Evolutionary conservation across 768 basidiomycete genomes (phyloP), one percentile per base, ranked within the genome.

Genomic region (Mycena amicta): DNA sequence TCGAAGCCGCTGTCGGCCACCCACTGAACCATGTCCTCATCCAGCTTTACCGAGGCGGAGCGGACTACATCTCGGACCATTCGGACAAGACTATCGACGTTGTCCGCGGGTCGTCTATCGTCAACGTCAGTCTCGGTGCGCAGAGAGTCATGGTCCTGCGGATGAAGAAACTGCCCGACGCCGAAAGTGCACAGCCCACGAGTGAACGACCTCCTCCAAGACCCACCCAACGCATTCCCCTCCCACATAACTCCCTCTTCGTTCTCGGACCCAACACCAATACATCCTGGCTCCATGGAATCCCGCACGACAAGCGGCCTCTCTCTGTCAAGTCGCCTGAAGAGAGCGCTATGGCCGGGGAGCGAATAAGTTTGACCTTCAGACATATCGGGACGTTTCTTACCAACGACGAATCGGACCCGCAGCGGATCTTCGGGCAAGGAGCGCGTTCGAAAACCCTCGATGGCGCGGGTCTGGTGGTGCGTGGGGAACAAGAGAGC

Each of bases 1-100:
- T 90, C 26, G 83, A 92, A 65, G 72, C 75, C 53, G 78, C 79
- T 5, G 70, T 87, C 12, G 65, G 75, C 25, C 89, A 90, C 56
- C 87, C 86, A 1, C 83, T 93, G 4, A 93, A 93, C 66, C 91
- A 93, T 64, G 91, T 90, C 50, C 81, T 93, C 28, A 90, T 93
- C 50, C 92, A 93, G 66, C 80, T 83, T 68, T 93, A 93, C 68
- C 89, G 91, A 55, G 80, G 79, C 13, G 92, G 91, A 4, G 83
- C 82, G 27, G 92, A 93, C 71, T 89, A 87, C 71, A 93, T 93
- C 61, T 92, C 90, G 0, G 90, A 92, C 64, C 91, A 93, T 70
- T 89, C 89, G 0, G 91, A 93, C 71, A 93, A 93, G 74, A 93
- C 91, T 4, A 82, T 93, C 63, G 92, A 93, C 69, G 82, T 93